Base-by-base conservation (phyloP, 306 rosid genomes). In the Comarum palustre region DNA sequence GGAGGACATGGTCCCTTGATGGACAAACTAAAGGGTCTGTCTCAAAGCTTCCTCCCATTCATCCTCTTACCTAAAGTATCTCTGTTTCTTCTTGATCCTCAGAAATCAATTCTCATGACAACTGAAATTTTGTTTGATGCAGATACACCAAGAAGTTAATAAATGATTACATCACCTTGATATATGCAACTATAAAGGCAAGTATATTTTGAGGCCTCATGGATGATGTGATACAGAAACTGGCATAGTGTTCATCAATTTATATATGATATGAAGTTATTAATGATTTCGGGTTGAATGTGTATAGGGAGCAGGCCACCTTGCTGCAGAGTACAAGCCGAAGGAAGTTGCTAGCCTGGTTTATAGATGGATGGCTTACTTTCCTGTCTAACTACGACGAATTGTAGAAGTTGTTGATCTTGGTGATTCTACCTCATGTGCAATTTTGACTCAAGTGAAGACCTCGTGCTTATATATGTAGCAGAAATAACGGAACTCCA, bases 291-390 rank as follows among this genome's bases (percentile, higher is more conserved):
- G 47, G 41, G 47, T 66, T 41, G 51, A 25, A 57, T 57, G 50
- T 42, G 66, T 32, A 24, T 61, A 73, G 77, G 77, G 77, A 73
- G 77, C 71, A 32, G 77, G 77, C 62, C 77, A 73, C 77, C 65
- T 47, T 73, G 77, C 77, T 20, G 77, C 77, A 73, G 77, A 73
- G 67, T 63, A 73, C 71, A 50, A 60, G 70, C 70, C 65, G 5
- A 73, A 73, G 70, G 71, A 73, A 54, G 65, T 68, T 62, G 77
- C 70, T 34, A 58, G 62, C 62, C 46, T 73, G 77, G 47, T 73
- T 4, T 51, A 63, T 48, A 63, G 77, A 54, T 73, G 61, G 50
- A 63, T 73, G 77, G 77, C 77, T 50, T 46, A 73, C 65, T 73
- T 45, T 50, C 77, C 77, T 19, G 6, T 73, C 39, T 73, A 73